Conservation (phyloP, 306 rosid genomes). For the Hippophae tibetana region DNA sequence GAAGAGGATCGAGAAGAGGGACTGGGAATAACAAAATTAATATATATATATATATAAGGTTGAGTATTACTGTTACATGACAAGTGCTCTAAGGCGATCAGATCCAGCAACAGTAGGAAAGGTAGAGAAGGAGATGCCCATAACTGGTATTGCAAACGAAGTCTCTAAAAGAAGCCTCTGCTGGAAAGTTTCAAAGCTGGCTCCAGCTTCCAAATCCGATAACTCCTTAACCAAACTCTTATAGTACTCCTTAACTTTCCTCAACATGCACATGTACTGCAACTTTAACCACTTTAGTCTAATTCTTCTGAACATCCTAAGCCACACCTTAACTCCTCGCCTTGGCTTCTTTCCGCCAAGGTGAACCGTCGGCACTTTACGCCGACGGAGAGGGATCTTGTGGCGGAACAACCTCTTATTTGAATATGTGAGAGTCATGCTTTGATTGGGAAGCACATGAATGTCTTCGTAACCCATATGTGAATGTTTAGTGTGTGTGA, state of each 20-base stretch:
- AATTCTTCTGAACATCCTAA: slow-evolving; percentile 30
- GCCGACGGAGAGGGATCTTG: slow-evolving; percentile 27
- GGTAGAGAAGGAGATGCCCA: slow-evolving; percentile 37
- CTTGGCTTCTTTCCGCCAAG: slow-evolving; percentile 45
- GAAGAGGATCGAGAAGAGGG: too few species aligned
- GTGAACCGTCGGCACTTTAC: slow-evolving; percentile 27
- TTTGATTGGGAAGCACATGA: slow-evolving; percentile 8
- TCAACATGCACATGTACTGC: slow-evolving; percentile 33
- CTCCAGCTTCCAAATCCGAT: slow-evolving; percentile 24
- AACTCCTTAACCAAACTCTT: slow-evolving; percentile 34
- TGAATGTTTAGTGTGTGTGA: slow-evolving; percentile 1
- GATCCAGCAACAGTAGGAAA: slow-evolving; percentile 37
- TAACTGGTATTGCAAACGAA: slow-evolving; percentile 45
- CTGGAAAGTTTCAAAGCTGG: slow-evolving; percentile 40
- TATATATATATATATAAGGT: too few species aligned
- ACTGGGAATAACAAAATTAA: too few species aligned
- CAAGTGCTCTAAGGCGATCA: slow-evolving; percentile 30
- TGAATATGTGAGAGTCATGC: background rate
- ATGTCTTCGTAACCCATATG: slow-evolving; percentile 32
- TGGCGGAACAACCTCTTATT: slow-evolving; percentile 21
- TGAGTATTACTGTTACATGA: slow-evolving; percentile 17
- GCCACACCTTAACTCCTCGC: slow-evolving; percentile 14
- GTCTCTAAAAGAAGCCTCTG: slow-evolving; percentile 51
- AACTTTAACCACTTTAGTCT: slow-evolving; percentile 46
- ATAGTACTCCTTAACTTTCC: slow-evolving; percentile 35